Evolutionary conservation across 2,329 filamentous ascomycete genomes (phyloP).

Genomic region (Fusarium robinianum): DNA sequence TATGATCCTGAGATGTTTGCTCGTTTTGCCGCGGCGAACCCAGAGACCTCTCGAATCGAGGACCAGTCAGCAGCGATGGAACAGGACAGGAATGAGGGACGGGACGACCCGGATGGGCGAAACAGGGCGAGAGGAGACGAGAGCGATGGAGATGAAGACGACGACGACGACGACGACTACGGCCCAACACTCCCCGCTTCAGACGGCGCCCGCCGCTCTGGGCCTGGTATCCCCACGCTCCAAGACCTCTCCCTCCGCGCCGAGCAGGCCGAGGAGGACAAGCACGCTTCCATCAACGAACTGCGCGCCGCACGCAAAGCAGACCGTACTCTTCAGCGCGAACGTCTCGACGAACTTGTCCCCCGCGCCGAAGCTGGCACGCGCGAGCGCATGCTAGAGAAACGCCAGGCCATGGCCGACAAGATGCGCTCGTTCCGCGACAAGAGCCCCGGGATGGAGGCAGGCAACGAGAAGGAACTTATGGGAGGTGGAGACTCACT

Average conservation of each 20-base stretch:
- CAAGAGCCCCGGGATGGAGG: conserved; percentile 62
- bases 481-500: conserved; percentile 72
- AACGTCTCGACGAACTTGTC: conserved; percentile 76
- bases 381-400: conserved; percentile 83
- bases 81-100: conserved; percentile 18
- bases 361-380: conserved; percentile 84
- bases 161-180: conserved; percentile 61
- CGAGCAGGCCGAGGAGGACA: conserved; percentile 56
- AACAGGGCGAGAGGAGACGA: conserved; percentile 39
- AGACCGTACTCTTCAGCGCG: conserved; percentile 70
- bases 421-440: conserved; percentile 75
- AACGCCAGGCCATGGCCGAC: conserved; percentile 73
- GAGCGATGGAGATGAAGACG: conserved; percentile 41
- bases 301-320: conserved; percentile 64
- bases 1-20: conserved; percentile 78
- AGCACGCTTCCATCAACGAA: conserved; percentile 54
- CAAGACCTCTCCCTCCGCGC: conserved; percentile 71
- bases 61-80: conserved; percentile 14
- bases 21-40: conserved; percentile 40
- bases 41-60: conserved; percentile 10
- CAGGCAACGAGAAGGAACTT: conserved; percentile 70
- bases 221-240: conserved; percentile 70
- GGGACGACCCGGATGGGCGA: conserved; percentile 52
- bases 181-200: conserved; percentile 45
- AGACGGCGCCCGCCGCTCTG: conserved; percentile 36